A percentile compares a stretch with the other conserved stretches of the same genome.
These are phyloP conservation scores for Paecilomyces niveus DNA, from an alignment of 2,329 filamentous ascomycete genomes.

Conservation along the genomic window DNA sequence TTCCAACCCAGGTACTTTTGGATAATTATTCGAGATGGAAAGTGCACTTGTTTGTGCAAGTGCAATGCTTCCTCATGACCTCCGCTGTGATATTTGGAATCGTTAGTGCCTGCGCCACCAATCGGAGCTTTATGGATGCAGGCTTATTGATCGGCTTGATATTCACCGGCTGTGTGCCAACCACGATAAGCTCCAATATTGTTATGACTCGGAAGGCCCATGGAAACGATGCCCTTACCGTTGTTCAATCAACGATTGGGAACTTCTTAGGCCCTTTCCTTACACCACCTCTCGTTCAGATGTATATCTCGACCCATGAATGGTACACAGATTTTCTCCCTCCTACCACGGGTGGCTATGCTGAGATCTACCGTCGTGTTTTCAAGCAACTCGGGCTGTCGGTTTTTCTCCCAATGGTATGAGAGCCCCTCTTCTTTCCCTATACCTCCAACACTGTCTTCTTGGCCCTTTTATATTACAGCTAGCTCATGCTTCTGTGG, in stretches of 20 bases:
- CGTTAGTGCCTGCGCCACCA: slow-evolving; percentile 40
- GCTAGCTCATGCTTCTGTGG: too few relatives aligned
- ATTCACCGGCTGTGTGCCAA: slow-evolving; percentile 55
- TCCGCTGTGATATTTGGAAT: slow-evolving; percentile 51
- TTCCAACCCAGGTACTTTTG: slow-evolving; percentile 51
- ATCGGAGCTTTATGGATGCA: slow-evolving; percentile 47
- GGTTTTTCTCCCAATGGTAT: slow-evolving; percentile 51
- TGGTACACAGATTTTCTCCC: slow-evolving; percentile 49
- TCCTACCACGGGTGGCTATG: slow-evolving; percentile 45
- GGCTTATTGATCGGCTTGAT: slow-evolving; percentile 57
- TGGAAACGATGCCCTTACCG: slow-evolving; percentile 53
- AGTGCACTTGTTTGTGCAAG: slow-evolving; percentile 56
- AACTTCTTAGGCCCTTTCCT: slow-evolving; percentile 59
- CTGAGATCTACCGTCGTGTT: slow-evolving; percentile 53
- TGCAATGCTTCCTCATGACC: slow-evolving; percentile 55
- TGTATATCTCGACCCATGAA: slow-evolving; percentile 47
- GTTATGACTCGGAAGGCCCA: slow-evolving; percentile 59
- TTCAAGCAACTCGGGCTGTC: slow-evolving; percentile 58
- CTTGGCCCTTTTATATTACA: not conserved
- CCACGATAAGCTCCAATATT: slow-evolving; percentile 60
- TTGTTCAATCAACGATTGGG: slow-evolving; percentile 59
- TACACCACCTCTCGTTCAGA: slow-evolving; percentile 54
- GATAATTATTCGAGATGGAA: slow-evolving; percentile 56
- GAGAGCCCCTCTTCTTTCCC: not conserved
- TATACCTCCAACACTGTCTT: not conserved